Percentiles rank a stretch among this genome's conserved stretches.
These are phyloP conservation scores for Rhizophora mangle DNA, from an alignment of 345 rosid species.

Conservation along the genomic window DNA sequence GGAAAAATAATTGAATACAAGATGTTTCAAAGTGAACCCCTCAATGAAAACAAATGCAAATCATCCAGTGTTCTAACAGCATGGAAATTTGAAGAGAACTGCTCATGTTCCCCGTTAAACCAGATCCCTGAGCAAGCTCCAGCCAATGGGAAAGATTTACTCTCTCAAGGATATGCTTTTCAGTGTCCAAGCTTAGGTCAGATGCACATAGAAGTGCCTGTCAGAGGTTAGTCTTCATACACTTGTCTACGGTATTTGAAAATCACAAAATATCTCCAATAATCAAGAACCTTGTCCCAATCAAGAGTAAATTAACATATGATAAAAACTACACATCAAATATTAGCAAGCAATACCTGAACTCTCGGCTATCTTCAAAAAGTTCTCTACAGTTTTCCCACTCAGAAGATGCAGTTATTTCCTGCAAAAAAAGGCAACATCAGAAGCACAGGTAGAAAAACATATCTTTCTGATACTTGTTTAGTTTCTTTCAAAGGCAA, in stretches of 20 bases:
- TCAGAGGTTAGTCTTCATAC: no score
- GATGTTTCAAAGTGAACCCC: not conserved
- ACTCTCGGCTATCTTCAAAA: slow-evolving; percentile 70
- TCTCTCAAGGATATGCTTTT: no score
- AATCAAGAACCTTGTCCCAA: not conserved
- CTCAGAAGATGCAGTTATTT: slow-evolving; percentile 65
- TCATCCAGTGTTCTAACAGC: not conserved
- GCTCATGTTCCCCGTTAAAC: no score
- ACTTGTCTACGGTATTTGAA: no score
- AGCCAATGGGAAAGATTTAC: no score
- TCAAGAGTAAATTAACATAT: not conserved
- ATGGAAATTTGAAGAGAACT: not conserved
- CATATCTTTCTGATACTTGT: not conserved
- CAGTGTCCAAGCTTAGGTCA: no score
- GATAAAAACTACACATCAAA: not conserved
- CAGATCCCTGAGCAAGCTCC: no score
- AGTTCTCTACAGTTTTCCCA: slow-evolving; percentile 76
- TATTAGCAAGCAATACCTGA: slow-evolving; percentile 50
- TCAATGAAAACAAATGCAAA: not conserved
- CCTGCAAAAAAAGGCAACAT: slow-evolving; percentile 44
- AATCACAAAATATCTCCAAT: not conserved
- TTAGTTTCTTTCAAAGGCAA: not conserved
- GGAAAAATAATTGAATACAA: not conserved
- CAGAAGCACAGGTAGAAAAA: slow-evolving; percentile 23
- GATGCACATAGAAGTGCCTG: no score